phyloP scores from a whole-genome alignment of 2,329 filamentous ascomycete genomes.

The Colletotrichum tofieldiae region DNA sequence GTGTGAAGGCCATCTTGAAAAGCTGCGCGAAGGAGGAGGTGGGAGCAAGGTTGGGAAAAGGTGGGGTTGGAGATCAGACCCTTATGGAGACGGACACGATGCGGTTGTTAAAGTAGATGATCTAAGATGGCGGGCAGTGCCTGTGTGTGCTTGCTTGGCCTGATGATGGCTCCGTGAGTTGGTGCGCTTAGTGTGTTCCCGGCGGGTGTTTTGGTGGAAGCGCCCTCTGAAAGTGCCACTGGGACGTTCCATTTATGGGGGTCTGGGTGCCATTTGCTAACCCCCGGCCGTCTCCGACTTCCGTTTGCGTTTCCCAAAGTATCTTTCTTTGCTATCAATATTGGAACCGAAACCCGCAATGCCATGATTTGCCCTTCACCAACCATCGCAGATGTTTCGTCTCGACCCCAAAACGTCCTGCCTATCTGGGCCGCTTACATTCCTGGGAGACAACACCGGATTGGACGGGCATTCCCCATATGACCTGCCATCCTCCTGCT shows the following conservation, averaged over 20 bases:
- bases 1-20: slow-evolving; percentile 38
- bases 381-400: slow-evolving; percentile 16
- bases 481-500: slow-evolving; percentile 20
- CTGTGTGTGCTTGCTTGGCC: slow-evolving; percentile 13
- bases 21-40: neutral
- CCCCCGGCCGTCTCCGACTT: slow-evolving; percentile 38
- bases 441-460: slow-evolving; percentile 1
- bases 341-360: slow-evolving; percentile 25
- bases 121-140: slow-evolving; percentile 19
- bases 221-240: slow-evolving; percentile 20
- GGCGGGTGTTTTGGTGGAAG: slow-evolving; percentile 16
- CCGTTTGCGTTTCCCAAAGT: slow-evolving; percentile 33
- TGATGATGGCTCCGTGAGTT: slow-evolving; percentile 20
- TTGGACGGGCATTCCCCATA: slow-evolving; percentile 30
- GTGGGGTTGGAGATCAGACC: slow-evolving; percentile 12
- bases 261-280: slow-evolving; percentile 16
- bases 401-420: slow-evolving; percentile 23
- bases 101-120: slow-evolving; percentile 16
- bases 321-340: slow-evolving; percentile 33
- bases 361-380: slow-evolving; percentile 15
- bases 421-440: slow-evolving; percentile 22
- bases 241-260: slow-evolving; percentile 32
- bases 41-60: slow-evolving; percentile 9
- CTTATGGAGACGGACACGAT: slow-evolving; percentile 1
- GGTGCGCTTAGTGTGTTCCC: slow-evolving; percentile 11